Base-by-base conservation (phyloP, 108 stramenopile species). In the Chaetoceros muelleri region DNA sequence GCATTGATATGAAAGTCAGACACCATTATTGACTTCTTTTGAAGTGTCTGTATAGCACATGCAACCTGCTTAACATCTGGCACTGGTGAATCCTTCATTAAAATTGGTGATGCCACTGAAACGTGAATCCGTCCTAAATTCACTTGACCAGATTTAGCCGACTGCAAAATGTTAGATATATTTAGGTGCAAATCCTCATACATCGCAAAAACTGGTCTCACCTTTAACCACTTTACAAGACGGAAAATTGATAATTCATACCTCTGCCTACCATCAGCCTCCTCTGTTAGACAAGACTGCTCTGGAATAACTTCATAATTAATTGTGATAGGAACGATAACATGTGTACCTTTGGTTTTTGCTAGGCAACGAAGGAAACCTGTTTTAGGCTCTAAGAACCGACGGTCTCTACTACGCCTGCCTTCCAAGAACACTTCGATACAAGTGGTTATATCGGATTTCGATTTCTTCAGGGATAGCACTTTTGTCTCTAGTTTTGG, bases 341-440 rank as follows among this genome's bases (percentile, higher is more conserved):
- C 53, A 67, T 74, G 69, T 3, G 68, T 58, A 8, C 62, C 58
- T 48, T 61, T 74, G 22, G 62, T 74, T 44, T 62, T 52, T 22
- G 69, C 48, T 13, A 85, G 62, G 58, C 82, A 75, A 24, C 72
- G 71, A 28, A 93, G 64, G 30, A 88, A 67, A n/a, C 92, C 92
- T 0, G 92, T 93, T 68, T 84, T 90, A 1, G 87, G 79, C 30
- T 61, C 48, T 8, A 79, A 48, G 67, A 88, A 93, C 5, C 84
- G 72, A 10, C 92, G 70, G 57, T 81, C 82, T 46, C 92, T 72
- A 47, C 87, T 89, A 44, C 92, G 66, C 31, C 57, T 87, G 16
- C 92, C 92, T 57, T 93, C 92, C 24, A 93, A 71, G 54, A 87
- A 93, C 1, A 90, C 79, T 54, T 93, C 92, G 18, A 93, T 61